Base-by-base conservation (phyloP, 192 early-diverging fungal genomes). In the Pilaira anomala region DNA sequence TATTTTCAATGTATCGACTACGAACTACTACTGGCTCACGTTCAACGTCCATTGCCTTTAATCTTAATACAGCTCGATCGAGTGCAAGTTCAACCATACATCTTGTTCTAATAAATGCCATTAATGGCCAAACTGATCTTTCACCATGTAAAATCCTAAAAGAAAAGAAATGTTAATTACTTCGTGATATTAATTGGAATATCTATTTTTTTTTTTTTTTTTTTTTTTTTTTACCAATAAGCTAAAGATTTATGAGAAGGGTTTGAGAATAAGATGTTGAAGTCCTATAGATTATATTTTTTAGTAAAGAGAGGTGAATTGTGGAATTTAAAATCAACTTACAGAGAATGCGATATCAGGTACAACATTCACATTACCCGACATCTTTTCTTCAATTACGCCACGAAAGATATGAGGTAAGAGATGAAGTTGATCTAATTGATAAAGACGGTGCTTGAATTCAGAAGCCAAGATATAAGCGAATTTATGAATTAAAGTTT, bases 71-170 rank as follows among this genome's bases (percentile, higher is more conserved):
- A 3, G 64, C 64, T 68, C 72, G 48, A 52, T 92, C 85, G 13
- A 93, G 69, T 24, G 81, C 85, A 22, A 89, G 59, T 69, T 93
- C 91, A 49, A 93, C 80, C 71, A 78, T 79, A 22, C 82, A 82
- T n/a, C 91, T 74, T 48, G 82, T 79, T 24, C 74, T 76, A 58
- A 91, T 87, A 65, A 93, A 70, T 5, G 83, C 77, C 12, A 93
- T 57, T 30, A 83, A 74, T 2, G 91, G 91, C 91, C 91, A 93
- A 0, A 89, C 88, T 3, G 88, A 82, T 50, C 83, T 78, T 63
- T 93, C 87, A n/a, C 91, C 91, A 60, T 91, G 90, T 16, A 80
- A 33, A 41, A 93, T 86, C 89, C 89, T 88, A 46, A 26, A n/a
- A 41, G 14, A 3, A 41, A 41, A 3, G 14, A 41, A 3, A 3